A percentile compares a stretch with the other conserved stretches of the same genome.
Evolutionary conservation across 768 basidiomycete species (phyloP).

Genomic region (Sarcomyxa edulis): DNA sequence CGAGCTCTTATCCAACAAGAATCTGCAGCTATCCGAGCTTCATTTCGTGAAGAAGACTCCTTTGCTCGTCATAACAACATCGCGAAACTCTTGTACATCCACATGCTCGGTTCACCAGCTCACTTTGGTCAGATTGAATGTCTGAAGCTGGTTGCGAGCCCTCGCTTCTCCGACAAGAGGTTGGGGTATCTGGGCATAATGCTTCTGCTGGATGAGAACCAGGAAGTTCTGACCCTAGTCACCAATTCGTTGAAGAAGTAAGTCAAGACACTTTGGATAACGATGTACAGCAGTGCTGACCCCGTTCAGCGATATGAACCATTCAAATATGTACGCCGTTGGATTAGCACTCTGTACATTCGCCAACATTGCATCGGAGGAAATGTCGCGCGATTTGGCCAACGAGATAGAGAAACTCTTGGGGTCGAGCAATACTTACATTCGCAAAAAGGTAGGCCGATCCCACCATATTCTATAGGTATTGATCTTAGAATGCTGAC

Average conservation of each 20-base stretch:
- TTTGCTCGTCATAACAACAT: conserved; percentile 95
- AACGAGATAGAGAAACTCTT: conserved; percentile 98
- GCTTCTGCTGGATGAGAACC: conserved; percentile 94
- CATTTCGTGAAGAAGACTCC: conserved; percentile 95
- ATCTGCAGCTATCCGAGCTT: conserved; percentile 93
- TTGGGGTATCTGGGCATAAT: conserved; percentile 97
- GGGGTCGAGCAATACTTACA: conserved; percentile 97
- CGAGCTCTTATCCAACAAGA: conserved; percentile 95
- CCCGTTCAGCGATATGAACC: conserved; percentile 90
- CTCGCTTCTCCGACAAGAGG: conserved; percentile 93
- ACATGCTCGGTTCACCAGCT: conserved; percentile 97
- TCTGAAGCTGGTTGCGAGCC: conserved; percentile 89
- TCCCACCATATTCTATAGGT: not conserved
- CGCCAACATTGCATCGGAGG: conserved; percentile 98
- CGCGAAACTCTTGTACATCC: conserved; percentile 96
- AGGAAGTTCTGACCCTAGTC: conserved; percentile 94
- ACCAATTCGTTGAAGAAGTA: conserved; percentile 99
- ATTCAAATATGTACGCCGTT: conserved; percentile 98
- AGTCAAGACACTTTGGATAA: conserved; percentile 13
- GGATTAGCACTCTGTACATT: conserved; percentile 97
- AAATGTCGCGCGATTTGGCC: conserved; percentile 97
- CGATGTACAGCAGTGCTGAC: conserved; percentile 7
- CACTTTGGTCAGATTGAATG: conserved; percentile 99
- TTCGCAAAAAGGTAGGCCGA: conserved; percentile 86
- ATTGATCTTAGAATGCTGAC: not conserved